Evolutionary conservation across 345 rosid genomes (phyloP).

Genomic region (Eucalyptus leucophloia): DNA sequence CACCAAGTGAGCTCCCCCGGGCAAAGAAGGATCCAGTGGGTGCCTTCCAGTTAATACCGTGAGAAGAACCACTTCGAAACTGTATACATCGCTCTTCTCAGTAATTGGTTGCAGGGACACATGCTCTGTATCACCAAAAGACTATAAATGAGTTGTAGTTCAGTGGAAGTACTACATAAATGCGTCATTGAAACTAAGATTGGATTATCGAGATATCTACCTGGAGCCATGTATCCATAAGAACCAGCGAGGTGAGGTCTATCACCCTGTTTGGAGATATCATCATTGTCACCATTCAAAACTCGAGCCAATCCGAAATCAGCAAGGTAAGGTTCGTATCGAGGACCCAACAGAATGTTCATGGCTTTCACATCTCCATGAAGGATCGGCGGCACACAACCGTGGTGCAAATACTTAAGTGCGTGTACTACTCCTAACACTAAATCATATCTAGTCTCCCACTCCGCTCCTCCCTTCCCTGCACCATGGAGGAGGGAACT

Average conservation of each 20-base stretch:
- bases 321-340: constrained; percentile 70
- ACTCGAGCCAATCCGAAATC: constrained; percentile 79
- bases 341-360: constrained; percentile 78
- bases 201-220: constrained; percentile 9
- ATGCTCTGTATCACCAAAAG: constrained; percentile 38
- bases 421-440: constrained; percentile 79
- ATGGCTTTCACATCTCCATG: constrained; percentile 97
- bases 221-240: constrained; percentile 99
- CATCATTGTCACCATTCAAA: constrained; percentile 6
- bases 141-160: neutral
- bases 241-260: constrained; percentile 80
- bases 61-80: constrained; percentile 64
- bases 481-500: constrained; percentile 84
- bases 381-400: constrained; percentile 70
- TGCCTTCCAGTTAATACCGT: constrained; percentile 88
- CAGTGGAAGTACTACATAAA: neutral
- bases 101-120: constrained; percentile 66
- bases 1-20: constrained; percentile 70
- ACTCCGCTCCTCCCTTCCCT: constrained; percentile 63
- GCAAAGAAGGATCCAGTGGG: constrained; percentile 79
- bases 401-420: constrained; percentile 84
- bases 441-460: constrained; percentile 73
- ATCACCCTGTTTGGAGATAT: constrained; percentile 26
- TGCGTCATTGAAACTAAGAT: neutral
- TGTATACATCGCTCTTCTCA: constrained; percentile 86